Conservation (phyloP, 768 basidiomycete genomes). For the Macrolepiota albuminosa region DNA sequence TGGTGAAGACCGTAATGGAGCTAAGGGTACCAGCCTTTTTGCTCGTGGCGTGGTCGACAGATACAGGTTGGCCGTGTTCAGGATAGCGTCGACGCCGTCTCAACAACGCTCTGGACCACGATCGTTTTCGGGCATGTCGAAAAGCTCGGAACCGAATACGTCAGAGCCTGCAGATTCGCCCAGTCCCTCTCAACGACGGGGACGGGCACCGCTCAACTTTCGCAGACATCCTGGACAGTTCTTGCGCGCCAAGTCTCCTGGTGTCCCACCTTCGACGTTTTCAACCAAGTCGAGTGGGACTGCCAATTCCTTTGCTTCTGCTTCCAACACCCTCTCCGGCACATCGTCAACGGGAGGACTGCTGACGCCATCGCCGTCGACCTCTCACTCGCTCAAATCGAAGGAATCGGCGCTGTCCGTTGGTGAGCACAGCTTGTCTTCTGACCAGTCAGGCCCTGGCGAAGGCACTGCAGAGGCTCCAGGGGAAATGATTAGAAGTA, state of each 20-base stretch:
- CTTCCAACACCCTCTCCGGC: constrained; percentile 43
- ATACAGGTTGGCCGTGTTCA: constrained; percentile 81
- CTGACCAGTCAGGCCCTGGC: constrained; percentile 62
- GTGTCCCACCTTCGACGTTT: constrained; percentile 33
- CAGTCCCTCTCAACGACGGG: constrained; percentile 55
- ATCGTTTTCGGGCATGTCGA: constrained; percentile 56
- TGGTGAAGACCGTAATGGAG: constrained; percentile 80
- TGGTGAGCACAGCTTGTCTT: constrained; percentile 65
- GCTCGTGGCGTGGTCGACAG: constrained; percentile 90
- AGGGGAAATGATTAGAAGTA: constrained; percentile 14
- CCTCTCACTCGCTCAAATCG: constrained; percentile 70
- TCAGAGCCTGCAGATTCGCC: constrained; percentile 39
- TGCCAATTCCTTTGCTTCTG: constrained; percentile 35
- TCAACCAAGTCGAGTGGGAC: constrained; percentile 36
- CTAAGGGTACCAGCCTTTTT: constrained; percentile 76
- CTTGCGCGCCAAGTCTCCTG: constrained; percentile 66
- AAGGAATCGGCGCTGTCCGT: constrained; percentile 77
- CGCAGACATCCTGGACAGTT: constrained; percentile 70
- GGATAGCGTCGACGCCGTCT: constrained; percentile 69
- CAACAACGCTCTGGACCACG: constrained; percentile 37
- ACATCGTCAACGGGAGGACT: constrained; percentile 41
- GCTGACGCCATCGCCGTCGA: constrained; percentile 62
- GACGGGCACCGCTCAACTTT: constrained; percentile 65
- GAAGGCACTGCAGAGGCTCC: constrained; percentile 25
- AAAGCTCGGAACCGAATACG: constrained; percentile 40